Percentiles rank a stretch among this genome's conserved stretches.
phyloP scores from a whole-genome alignment of 2,329 filamentous ascomycete genomes.

The Talaromyces sp. region DNA sequence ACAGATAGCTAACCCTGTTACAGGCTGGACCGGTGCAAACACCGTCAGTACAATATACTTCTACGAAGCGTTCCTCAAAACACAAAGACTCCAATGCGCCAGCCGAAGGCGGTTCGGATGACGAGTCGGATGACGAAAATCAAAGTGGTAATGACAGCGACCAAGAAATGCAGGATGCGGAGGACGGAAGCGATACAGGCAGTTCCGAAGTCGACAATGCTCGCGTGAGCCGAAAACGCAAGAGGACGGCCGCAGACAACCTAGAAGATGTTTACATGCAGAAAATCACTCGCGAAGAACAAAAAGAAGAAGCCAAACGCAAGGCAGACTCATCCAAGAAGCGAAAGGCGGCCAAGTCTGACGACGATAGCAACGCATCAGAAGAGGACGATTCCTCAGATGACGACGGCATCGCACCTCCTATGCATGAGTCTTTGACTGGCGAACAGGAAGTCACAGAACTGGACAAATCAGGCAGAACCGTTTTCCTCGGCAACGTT shows the following conservation, averaged over 20 bases:
- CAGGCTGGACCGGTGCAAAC: constrained; percentile 39
- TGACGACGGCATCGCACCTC: constrained; percentile 26
- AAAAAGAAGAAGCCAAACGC: constrained; percentile 30
- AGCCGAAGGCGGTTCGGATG: constrained; percentile 17
- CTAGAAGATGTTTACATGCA: constrained; percentile 43
- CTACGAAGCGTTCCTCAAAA: constrained; percentile 17
- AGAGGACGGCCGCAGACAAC: constrained; percentile 48
- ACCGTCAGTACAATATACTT: constrained; percentile 24
- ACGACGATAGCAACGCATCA: constrained; percentile 31
- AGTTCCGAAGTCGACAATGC: constrained; percentile 16
- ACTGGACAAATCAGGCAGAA: constrained; percentile 80
- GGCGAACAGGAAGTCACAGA: constrained; percentile 46
- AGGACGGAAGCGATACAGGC: constrained; percentile 40
- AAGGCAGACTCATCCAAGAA: constrained; percentile 33
- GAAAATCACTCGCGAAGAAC: constrained; percentile 39
- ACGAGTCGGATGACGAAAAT: constrained; percentile 26
- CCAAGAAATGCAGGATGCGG: constrained; percentile 38
- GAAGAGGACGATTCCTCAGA: constrained; percentile 18
- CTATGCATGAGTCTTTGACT: constrained; percentile 36
- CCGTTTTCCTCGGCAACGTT: constrained; percentile 90
- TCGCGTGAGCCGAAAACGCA: constrained; percentile 45
- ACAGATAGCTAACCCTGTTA: neutral
- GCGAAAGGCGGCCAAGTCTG: constrained; percentile 52
- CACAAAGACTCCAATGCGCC: neutral
- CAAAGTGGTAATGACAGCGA: constrained; percentile 31